Evolutionary conservation across 768 basidiomycete species (phyloP).

Genomic region (Plicaturopsis crispa): DNA sequence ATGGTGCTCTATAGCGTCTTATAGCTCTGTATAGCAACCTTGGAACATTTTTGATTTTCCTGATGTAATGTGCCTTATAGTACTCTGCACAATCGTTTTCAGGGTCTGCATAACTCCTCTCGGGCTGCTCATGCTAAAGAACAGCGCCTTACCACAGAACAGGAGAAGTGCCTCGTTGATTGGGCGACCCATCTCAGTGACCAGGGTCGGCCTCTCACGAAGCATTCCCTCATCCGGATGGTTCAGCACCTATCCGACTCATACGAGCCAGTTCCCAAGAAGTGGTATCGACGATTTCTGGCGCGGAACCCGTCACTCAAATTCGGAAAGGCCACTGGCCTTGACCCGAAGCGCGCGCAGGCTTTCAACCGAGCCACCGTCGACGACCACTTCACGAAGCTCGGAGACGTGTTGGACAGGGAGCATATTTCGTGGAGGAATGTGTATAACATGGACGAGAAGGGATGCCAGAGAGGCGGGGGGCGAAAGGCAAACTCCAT

Average conservation of each 20-base stretch:
- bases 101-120: not conserved
- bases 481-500: conserved; percentile 10
- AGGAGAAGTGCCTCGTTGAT: conserved; percentile 9
- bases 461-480: conserved; percentile 23
- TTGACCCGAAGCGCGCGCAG: conserved; percentile 25
- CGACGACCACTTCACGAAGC: conserved; percentile 16
- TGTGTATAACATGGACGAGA: conserved; percentile 29
- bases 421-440: conserved; percentile 21
- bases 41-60: no score
- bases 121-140: conserved; percentile 2
- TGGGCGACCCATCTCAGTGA: conserved; percentile 10
- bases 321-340: conserved; percentile 17
- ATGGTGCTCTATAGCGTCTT: no score
- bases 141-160: conserved; percentile 3
- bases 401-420: conserved; percentile 13
- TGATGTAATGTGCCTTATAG: no score
- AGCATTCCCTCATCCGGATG: conserved; percentile 1
- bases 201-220: conserved; percentile 6
- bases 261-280: not conserved
- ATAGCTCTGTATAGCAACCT: no score
- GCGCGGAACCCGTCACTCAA: conserved; percentile 12
- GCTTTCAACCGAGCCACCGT: conserved; percentile 21
- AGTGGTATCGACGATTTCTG: conserved; percentile 12
- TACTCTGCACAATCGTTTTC: not conserved
- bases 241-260: no score